Conservation (phyloP, 148 eudicot genomes). For the Cornus suecica region DNA sequence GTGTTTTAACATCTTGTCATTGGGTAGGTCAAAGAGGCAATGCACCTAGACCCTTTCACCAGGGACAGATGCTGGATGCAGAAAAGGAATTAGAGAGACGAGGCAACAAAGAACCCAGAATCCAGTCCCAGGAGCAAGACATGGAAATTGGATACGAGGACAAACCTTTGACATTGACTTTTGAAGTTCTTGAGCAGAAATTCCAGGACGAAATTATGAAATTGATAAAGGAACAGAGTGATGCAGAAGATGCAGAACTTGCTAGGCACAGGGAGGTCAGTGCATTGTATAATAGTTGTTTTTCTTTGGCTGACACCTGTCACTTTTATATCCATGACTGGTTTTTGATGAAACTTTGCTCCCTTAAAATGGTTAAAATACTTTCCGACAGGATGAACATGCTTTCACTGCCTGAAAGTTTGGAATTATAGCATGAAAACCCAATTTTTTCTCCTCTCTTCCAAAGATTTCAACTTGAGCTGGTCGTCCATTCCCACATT, state of each 20-base stretch:
- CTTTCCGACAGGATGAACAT: not conserved
- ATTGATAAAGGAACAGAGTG: constrained; percentile 48
- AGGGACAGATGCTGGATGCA: constrained; percentile 30
- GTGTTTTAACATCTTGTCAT: not conserved
- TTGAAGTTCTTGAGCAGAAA: constrained; percentile 52
- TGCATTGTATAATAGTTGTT: not conserved
- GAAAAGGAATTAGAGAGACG: constrained; percentile 25
- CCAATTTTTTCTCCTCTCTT: not conserved
- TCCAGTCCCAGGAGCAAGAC: constrained; percentile 45
- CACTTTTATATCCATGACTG: not conserved
- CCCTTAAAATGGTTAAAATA: not conserved
- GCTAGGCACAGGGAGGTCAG: constrained; percentile 64
- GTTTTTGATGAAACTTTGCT: not conserved
- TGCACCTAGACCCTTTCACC: constrained; percentile 27
- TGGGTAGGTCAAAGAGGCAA: constrained; percentile 40
- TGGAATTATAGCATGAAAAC: no score
- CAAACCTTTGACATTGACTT: constrained; percentile 29
- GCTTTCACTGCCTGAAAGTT: not conserved
- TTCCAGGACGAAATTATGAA: constrained; percentile 42
- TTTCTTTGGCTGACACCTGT: not conserved
- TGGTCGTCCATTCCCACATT: not conserved
- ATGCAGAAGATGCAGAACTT: constrained; percentile 58
- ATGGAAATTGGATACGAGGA: constrained; percentile 59
- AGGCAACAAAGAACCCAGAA: constrained; percentile 31
- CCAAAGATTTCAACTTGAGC: not conserved